A percentile compares a stretch with the other conserved stretches of the same genome.
Evolutionary conservation across 805 yeast genomes (phyloP).

Genomic region (Saccharomyces eubayanus): DNA sequence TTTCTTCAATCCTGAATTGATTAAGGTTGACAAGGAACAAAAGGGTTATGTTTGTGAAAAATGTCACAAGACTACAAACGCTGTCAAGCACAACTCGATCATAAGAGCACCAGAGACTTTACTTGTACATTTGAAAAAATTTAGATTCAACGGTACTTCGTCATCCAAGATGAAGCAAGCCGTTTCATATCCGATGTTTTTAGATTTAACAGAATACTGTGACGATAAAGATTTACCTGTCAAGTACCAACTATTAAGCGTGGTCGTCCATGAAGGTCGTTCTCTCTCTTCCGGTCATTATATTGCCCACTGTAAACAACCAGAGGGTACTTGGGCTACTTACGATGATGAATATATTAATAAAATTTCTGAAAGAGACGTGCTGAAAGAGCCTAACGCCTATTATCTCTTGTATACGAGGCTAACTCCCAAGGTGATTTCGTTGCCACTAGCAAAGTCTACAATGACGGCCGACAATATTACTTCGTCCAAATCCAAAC

Average conservation of each 20-base stretch:
- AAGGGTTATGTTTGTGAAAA: constrained; percentile 83
- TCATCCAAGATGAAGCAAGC: constrained; percentile 83
- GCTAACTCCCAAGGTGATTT: constrained; percentile 47
- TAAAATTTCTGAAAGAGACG: constrained; percentile 60
- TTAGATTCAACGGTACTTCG: constrained; percentile 73
- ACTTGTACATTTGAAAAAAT: constrained; percentile 80
- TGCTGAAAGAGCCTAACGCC: constrained; percentile 77
- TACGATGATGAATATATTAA: constrained; percentile 91
- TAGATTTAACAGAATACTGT: constrained; percentile 65
- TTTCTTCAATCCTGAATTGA: constrained; percentile 74
- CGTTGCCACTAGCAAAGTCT: constrained; percentile 7
- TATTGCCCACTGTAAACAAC: constrained; percentile 82
- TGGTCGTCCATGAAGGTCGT: constrained; percentile 90
- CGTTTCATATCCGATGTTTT: constrained; percentile 67
- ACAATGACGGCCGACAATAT: constrained; percentile 3
- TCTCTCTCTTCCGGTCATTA: constrained; percentile 91
- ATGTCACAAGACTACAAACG: constrained; percentile 70
- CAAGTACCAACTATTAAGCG: constrained; percentile 66
- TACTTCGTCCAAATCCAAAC: background rate
- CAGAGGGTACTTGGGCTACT: constrained; percentile 86
- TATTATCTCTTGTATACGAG: constrained; percentile 82
- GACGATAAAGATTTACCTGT: constrained; percentile 34
- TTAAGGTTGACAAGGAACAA: constrained; percentile 62
- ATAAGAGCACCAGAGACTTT: constrained; percentile 82
- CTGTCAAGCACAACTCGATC: constrained; percentile 66